Base-by-base conservation (phyloP, 306 rosid species). In the Cicer arietinum region DNA sequence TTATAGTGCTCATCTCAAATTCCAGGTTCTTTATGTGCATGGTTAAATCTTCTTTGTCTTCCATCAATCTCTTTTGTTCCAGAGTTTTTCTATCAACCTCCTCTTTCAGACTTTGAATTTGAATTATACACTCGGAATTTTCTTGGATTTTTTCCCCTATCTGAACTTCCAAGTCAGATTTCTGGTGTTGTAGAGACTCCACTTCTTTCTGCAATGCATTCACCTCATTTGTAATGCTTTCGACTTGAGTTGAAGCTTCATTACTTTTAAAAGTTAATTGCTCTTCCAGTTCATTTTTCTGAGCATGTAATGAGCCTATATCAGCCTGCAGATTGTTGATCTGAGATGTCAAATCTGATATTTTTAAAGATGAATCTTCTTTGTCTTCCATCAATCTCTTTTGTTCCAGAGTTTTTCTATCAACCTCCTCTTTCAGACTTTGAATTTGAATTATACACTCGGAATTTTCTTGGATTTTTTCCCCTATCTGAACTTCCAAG, bases 81-180 rank as follows among this genome's bases (percentile, higher is more conserved):
- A 73, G 44, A 48, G 75, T 63, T 85, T 78, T 91, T 67, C 73
- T 76, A 46, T 68, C 83, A 20, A 88, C 78, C 70, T 88, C 92
- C 75, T 93, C 94, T 62, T 87, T 84, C 69, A 89, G 83, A 68
- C 35, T 74, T 85, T 89, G 90, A 37, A 91, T 58, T 75, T 89
- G 91, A 61, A 81, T 80, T 77, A 69, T 66, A 60, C 65, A 60
- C 71, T 86, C 85, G 0, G 92, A 86, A 67, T 68, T 85, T 82
- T 81, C 87, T 74, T 16, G 85, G 44, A 77, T 75, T 69, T 84
- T 88, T 54, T 73, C 85, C 79, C 67, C 88, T 9, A 88, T 74
- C 77, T 88, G 88, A 77, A 68, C 79, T 77, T 86, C 95, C 85
- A 90, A 69, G 67, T 86, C 89, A 48, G 82, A 46, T 71, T 88